Conservation (phyloP, 495 filamentous ascomycete genomes). For the Aspergillus campestris region DNA sequence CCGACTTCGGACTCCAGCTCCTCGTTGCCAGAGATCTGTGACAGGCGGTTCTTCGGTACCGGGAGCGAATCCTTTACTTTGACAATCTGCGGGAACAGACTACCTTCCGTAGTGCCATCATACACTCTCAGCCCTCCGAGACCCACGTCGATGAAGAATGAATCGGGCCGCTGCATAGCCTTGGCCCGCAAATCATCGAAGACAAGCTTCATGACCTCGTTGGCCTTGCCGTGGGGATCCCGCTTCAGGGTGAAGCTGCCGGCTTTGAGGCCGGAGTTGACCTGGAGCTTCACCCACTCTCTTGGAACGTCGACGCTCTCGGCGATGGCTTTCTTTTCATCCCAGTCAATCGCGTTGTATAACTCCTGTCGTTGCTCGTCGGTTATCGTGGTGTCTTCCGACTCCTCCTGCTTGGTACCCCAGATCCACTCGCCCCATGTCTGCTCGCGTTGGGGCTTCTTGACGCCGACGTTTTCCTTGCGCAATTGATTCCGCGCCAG, state of each 20-base stretch:
- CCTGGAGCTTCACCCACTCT: conserved; percentile 84
- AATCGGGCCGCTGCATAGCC: conserved; percentile 79
- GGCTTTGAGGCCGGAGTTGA: conserved; percentile 81
- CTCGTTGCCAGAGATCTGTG: conserved; percentile 44
- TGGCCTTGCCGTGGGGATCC: conserved; percentile 68
- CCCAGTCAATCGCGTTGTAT: conserved; percentile 95
- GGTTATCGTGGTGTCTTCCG: conserved; percentile 72
- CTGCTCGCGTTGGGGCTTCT: conserved; percentile 55
- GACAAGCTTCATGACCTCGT: conserved; percentile 77
- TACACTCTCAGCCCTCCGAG: conserved; percentile 90
- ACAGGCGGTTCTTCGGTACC: conserved; percentile 34
- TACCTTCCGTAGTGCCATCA: conserved; percentile 87
- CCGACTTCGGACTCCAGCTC: conserved; percentile 50
- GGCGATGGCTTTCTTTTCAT: conserved; percentile 84
- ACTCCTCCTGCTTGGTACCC: conserved; percentile 65
- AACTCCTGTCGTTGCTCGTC: conserved; percentile 94
- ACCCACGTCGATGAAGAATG: conserved; percentile 76
- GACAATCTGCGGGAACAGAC: conserved; percentile 86
- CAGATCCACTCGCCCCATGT: conserved; percentile 86
- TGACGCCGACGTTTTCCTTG: conserved; percentile 83
- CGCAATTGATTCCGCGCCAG: conserved; percentile 87
- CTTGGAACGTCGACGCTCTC: conserved; percentile 82
- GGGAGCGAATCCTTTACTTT: conserved; percentile 79
- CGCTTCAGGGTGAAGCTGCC: conserved; percentile 90
- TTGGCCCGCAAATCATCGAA: conserved; percentile 92